Evolutionary conservation across 331 rosid genomes (phyloP).

Genomic region (Dryas integrifolia): DNA sequence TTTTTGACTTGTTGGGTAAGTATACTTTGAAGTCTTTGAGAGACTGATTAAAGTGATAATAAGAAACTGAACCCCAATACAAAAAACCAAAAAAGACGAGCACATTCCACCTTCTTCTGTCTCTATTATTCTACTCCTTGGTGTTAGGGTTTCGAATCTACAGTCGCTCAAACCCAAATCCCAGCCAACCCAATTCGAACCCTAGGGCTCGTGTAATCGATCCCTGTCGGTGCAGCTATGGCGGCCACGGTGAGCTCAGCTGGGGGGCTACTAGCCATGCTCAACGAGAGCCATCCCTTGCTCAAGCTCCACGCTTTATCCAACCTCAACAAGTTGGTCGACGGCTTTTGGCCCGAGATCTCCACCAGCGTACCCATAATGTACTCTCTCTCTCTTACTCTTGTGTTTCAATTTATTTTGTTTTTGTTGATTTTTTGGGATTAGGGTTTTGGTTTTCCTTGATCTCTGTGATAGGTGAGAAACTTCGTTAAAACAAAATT

Average conservation of each 20-base stretch:
- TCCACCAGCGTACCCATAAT: constrained; percentile 90
- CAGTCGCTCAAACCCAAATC: constrained; percentile 31
- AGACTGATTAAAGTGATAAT: no score
- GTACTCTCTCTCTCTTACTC: constrained; percentile 37
- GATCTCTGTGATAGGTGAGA: constrained; percentile 14
- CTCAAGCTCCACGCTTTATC: constrained; percentile 91
- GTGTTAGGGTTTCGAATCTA: constrained; percentile 44
- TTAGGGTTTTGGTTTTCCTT: constrained; percentile 28
- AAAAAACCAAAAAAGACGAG: no score
- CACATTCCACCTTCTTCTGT: background rate
- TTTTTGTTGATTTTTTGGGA: constrained; percentile 1
- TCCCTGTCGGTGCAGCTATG: constrained; percentile 29
- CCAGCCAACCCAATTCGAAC: constrained; percentile 16
- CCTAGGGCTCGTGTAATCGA: constrained; percentile 5
- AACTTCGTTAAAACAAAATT: background rate
- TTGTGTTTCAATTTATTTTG: background rate
- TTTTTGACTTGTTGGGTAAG: no score
- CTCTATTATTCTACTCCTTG: constrained; percentile 1
- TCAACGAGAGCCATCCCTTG: constrained; percentile 69
- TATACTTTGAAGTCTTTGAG: no score
- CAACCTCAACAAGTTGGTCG: constrained; percentile 84
- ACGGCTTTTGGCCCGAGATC: constrained; percentile 98
- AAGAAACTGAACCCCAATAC: no score
- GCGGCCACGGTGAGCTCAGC: constrained; percentile 85
- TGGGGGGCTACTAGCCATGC: constrained; percentile 95